These are phyloP conservation scores for Podospora anserina DNA, from an alignment of 495 filamentous ascomycete species.

Conservation along the genomic window DNA sequence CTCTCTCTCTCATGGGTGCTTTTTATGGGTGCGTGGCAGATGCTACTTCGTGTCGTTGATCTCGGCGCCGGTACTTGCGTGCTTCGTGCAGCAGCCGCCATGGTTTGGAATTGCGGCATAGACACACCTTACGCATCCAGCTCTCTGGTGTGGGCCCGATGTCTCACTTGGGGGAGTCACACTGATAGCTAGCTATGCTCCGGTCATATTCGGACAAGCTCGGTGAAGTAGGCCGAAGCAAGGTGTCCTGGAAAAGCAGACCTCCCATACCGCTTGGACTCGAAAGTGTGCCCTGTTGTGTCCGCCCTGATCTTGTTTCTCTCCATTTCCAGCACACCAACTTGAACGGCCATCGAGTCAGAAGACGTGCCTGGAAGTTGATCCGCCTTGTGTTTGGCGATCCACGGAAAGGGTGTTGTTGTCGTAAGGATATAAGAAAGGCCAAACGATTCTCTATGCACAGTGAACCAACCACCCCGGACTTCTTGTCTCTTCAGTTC, in stretches of 20 bases:
- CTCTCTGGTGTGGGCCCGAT: slow-evolving; percentile 32
- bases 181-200: slow-evolving; percentile 22
- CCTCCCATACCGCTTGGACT: neutral
- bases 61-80: slow-evolving; percentile 17
- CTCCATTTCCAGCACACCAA: slow-evolving; percentile 27
- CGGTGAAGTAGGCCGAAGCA: slow-evolving; percentile 23
- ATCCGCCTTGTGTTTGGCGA: slow-evolving; percentile 1
- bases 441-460: neutral
- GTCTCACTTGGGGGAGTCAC: slow-evolving; percentile 36
- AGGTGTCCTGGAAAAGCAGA: neutral
- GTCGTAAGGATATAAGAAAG: neutral
- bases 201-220: slow-evolving; percentile 20
- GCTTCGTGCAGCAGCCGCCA: slow-evolving; percentile 5
- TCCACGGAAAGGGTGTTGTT: neutral
- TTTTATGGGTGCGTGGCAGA: slow-evolving; percentile 1
- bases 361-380: slow-evolving; percentile 19
- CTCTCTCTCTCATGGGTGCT: slow-evolving; percentile 9
- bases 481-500: neutral
- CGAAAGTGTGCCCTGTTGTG: neutral
- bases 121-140: neutral
- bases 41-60: slow-evolving; percentile 17
- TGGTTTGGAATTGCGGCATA: neutral
- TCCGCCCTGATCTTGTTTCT: neutral
- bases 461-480: neutral
- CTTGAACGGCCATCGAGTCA: slow-evolving; percentile 22